These are phyloP conservation scores for Paspalum vaginatum DNA, from an alignment of 176 grass and related monocot species.

Conservation along the genomic window DNA sequence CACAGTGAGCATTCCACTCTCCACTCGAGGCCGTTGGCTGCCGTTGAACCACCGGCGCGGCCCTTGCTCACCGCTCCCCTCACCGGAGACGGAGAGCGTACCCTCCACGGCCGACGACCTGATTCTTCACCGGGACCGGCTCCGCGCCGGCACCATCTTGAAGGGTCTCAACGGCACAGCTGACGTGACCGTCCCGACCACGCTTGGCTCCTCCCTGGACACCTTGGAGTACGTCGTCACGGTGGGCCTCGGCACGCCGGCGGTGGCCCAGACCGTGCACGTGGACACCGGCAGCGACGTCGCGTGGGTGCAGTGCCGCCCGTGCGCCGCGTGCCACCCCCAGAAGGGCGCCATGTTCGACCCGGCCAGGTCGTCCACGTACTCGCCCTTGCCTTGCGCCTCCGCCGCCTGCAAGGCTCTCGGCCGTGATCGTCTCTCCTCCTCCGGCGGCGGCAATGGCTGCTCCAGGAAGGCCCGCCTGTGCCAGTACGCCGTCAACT, in stretches of 20 bases:
- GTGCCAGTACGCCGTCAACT: neutral
- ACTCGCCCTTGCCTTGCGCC: neutral
- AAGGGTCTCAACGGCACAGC: neutral
- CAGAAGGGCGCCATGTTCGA: constrained; percentile 19
- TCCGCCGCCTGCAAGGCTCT: neutral
- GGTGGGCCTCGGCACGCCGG: constrained; percentile 50
- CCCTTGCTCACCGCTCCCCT: constrained; percentile 54
- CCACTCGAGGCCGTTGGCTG: constrained; percentile 1
- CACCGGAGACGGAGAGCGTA: constrained; percentile 21
- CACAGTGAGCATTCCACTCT: neutral
- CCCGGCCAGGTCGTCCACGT: neutral
- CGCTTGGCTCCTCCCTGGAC: constrained; percentile 37
- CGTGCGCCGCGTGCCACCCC: constrained; percentile 39
- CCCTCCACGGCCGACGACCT: neutral
- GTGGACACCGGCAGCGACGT: constrained; percentile 82
- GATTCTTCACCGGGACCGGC: constrained; percentile 9
- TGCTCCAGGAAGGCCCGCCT: neutral
- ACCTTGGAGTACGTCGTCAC: constrained; percentile 67
- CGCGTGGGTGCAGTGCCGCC: constrained; percentile 78
- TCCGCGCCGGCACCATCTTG: constrained; percentile 45
- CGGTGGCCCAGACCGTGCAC: constrained; percentile 36
- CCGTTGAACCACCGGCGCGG: constrained; percentile 58
- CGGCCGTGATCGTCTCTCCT: neutral
- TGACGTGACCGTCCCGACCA: constrained; percentile 28
- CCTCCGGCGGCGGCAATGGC: neutral